Conservation (phyloP, 805 yeast species). For the Lipomyces mesembrius region DNA sequence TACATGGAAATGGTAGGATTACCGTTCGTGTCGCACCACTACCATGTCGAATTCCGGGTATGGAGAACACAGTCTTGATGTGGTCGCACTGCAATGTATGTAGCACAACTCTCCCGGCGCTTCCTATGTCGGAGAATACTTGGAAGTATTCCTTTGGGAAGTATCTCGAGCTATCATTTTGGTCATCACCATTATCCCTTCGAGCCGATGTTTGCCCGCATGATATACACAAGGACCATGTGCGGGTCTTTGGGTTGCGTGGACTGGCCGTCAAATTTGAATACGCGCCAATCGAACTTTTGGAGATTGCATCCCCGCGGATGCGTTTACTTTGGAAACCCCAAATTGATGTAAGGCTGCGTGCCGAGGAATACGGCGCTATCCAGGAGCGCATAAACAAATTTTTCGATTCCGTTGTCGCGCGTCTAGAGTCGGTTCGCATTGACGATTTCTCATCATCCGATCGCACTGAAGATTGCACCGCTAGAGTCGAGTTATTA, state of each 20-base stretch:
- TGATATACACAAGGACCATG: constrained; percentile 79
- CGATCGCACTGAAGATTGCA: constrained; percentile 74
- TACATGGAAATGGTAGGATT: constrained; percentile 82
- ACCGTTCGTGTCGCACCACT: constrained; percentile 73
- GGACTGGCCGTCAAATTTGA: constrained; percentile 80
- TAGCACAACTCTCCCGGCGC: constrained; percentile 70
- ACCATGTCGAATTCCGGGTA: constrained; percentile 60
- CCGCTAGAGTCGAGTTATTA: constrained; percentile 60
- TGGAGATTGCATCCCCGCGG: constrained; percentile 79
- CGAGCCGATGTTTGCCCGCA: constrained; percentile 75
- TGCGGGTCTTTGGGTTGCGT: constrained; percentile 80
- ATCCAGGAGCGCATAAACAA: constrained; percentile 58
- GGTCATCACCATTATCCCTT: constrained; percentile 62
- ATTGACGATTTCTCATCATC: constrained; percentile 67
- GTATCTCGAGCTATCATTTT: constrained; percentile 82
- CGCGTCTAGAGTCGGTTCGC: constrained; percentile 76
- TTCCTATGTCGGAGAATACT: constrained; percentile 82
- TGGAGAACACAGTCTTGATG: constrained; percentile 72
- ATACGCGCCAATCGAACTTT: constrained; percentile 71
- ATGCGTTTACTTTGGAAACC: constrained; percentile 74
- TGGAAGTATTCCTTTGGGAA: constrained; percentile 94
- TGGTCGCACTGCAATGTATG: constrained; percentile 93
- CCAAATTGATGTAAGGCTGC: constrained; percentile 67
- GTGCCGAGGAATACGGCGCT: constrained; percentile 61
- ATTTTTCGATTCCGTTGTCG: constrained; percentile 75